Evolutionary conservation across 2,329 filamentous ascomycete species (phyloP), one percentile per base, ranked within the genome.

Genomic region (Pseudogymnoascus sp.): DNA sequence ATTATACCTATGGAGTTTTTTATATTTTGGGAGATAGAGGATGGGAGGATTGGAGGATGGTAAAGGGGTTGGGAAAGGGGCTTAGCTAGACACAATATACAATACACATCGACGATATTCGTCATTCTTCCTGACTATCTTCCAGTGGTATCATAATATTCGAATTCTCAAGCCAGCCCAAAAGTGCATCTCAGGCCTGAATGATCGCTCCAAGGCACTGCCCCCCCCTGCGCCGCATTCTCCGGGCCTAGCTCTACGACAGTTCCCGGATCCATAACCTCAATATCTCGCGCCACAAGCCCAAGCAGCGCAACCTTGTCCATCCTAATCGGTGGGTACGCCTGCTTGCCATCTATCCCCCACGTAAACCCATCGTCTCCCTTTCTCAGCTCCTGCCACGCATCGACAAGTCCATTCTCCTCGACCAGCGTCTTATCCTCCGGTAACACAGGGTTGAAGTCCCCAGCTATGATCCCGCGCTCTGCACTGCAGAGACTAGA

Each of bases 361-460:
- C 74, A 75, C 2, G 72, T 75, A 61, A 68, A 72, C 2, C 74
- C 73, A 15, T 66, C 58, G 18, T 73, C 66, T 5, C 61, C 61
- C 0, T 68, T 65, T 21, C 63, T 67, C 13, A 74, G 59, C 9
- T 63, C 59, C 5, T 55, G 35, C 74, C 73, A 75, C 4, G 67
- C 71, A 62, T 76, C 74, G 0, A 68, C 56, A 7, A 76, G 68
- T 0, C 64, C 62, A 60, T 72, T 74, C 2, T 66, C 63, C 10
- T 61, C 58, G 0, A 76, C 61, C 4, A 74, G 65, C 0, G 57
- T 38, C 2, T 62, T 61, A 58, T 76, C 74, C 45, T 72, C 69
- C 0, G 70, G 67, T 3, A 73, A 63, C 2, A 74, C 69, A 2
- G 71, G 70, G 58, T 76, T 75, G 61, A 75, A 76, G 58, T 75